Base-by-base conservation (phyloP, 2,329 filamentous ascomycete genomes). In the Botrytis fabae region DNA sequence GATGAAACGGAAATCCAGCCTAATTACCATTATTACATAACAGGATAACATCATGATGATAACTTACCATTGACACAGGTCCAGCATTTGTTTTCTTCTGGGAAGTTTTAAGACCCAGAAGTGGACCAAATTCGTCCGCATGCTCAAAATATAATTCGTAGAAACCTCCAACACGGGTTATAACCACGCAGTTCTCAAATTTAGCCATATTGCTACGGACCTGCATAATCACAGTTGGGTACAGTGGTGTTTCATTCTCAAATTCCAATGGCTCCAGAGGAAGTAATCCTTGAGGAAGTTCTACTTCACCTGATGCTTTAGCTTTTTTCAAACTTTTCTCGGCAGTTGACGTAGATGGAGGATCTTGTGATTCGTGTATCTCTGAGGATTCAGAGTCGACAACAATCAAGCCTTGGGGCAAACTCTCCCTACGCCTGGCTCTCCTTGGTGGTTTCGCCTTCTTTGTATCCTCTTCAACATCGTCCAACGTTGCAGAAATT, bases 121-220 rank as follows among this genome's bases (percentile, higher is more conserved):
- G 85, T 1, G 94, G 93, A 2, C 92, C 95, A 81, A 92, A 92
- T 80, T 97, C 91, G 73, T 97, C 93, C 18, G 97, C 96, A 81
- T 99, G 95, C 78, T 97, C 92, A 82, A 98, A 97, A 83, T 99
- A 99, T 73, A 99, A 85, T 88, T 99, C 96, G 83, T 98, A 99
- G 83, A 99, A 99, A 74, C 95, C 92, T 72, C 96, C 96, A 42
- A 99, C 94, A 73, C 95, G 90, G 6, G 96, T 99, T 74, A 99
- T 84, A 12, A 99, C 82, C 57, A 99, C 92, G 82, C 95, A 98
- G 78, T 97, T 94, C 79, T 91, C 89, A 83, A 97, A 98, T 79
- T 92, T 94, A 77, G 90, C 87, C 91, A 98, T 97, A 83, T 97
- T 97, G 77, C 91, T 93, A 73, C 90, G 89, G 42, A 93, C 95